Conservation (phyloP, 1,139 yeast species). For the Spencermartinsiella ligniputridi region DNA sequence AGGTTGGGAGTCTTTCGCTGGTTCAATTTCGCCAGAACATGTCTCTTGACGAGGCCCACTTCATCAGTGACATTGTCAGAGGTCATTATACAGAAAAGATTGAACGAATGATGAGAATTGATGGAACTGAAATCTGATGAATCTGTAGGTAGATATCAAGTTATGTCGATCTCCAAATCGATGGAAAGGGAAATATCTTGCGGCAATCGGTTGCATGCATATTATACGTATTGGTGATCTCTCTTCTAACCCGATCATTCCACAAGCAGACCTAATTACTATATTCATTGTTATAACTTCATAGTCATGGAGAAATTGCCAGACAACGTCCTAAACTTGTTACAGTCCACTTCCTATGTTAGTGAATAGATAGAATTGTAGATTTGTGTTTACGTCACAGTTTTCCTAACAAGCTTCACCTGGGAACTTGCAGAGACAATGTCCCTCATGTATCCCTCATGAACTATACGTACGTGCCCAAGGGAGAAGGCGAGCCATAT, state of each 20-base stretch:
- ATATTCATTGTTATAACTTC: slow-evolving; percentile 1
- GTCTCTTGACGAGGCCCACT: slow-evolving; percentile 9
- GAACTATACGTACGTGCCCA: slow-evolving; percentile 68
- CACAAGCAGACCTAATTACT: neutral
- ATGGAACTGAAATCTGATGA: too few species aligned
- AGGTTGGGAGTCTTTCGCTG: slow-evolving; percentile 20
- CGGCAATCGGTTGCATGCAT: too few species aligned
- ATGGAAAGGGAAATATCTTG: too few species aligned
- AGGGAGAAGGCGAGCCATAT: slow-evolving; percentile 32
- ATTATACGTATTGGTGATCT: too few species aligned
- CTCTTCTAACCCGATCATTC: neutral
- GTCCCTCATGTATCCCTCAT: slow-evolving; percentile 84
- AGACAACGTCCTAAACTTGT: slow-evolving; percentile 5
- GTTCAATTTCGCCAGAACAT: slow-evolving; percentile 25
- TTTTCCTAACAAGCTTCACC: slow-evolving; percentile 47
- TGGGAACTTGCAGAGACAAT: slow-evolving; percentile 65
- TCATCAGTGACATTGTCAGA: too few species aligned
- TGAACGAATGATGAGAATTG: too few species aligned
- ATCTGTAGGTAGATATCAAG: too few species aligned
- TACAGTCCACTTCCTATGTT: slow-evolving; percentile 8
- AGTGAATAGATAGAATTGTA: neutral
- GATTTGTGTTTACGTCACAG: neutral
- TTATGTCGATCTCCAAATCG: too few species aligned
- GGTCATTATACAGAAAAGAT: too few species aligned
- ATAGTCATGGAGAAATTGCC: slow-evolving; percentile 5